These are phyloP conservation scores for Cucurbita maxima DNA, from an alignment of 306 rosid species.

Conservation along the genomic window DNA sequence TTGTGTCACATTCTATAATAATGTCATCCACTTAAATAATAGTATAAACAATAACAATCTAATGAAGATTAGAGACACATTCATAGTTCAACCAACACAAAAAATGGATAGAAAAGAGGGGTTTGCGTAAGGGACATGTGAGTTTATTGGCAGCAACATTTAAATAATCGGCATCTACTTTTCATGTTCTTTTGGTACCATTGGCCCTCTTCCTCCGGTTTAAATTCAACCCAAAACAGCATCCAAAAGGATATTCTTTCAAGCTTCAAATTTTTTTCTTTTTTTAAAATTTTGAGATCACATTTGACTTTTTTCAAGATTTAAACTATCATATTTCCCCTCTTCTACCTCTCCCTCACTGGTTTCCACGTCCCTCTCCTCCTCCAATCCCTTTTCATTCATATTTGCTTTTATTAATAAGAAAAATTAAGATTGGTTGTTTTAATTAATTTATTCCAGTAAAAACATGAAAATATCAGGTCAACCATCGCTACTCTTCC, in stretches of 20 bases:
- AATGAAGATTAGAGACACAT: too few relatives aligned
- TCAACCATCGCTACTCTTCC: not conserved
- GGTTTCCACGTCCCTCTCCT: not conserved
- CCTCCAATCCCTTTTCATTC: not conserved
- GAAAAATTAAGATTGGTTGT: too few relatives aligned
- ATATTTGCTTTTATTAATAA: too few relatives aligned
- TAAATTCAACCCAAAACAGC: not conserved
- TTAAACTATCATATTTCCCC: not conserved
- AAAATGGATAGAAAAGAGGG: too few relatives aligned
- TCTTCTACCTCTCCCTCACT: not conserved
- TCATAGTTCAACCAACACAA: too few relatives aligned
- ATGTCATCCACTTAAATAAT: too few relatives aligned
- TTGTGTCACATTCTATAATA: too few relatives aligned
- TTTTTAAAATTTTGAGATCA: too few relatives aligned
- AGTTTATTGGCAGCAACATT: not conserved
- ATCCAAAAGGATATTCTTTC: slow-evolving; percentile 2
- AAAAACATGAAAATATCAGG: not conserved
- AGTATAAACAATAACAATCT: too few relatives aligned
- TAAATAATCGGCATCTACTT: not conserved
- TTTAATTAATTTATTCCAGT: too few relatives aligned
- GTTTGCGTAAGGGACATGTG: not conserved
- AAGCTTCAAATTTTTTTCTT: not conserved
- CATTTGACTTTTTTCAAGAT: not conserved
- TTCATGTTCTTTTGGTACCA: not conserved
- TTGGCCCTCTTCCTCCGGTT: not conserved